Evolutionary conservation across 768 basidiomycete genomes (phyloP).

Genomic region (Boletales sp.): DNA sequence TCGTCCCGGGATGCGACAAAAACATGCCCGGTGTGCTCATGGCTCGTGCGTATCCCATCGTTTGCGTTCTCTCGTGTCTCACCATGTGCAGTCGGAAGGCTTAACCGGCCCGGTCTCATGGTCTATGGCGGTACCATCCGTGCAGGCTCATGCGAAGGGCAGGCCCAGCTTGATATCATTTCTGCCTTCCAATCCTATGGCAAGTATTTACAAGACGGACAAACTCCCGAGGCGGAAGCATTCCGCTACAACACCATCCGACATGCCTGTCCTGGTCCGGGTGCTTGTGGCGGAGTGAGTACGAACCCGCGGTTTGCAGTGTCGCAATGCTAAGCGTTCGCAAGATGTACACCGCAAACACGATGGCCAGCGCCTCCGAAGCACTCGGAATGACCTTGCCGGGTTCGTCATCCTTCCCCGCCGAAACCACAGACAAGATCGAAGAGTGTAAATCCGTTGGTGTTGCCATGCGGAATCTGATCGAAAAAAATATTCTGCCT

Average conservation of each 20-base stretch:
- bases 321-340: conserved; percentile 5
- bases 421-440: conserved; percentile 85
- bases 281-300: conserved; percentile 95
- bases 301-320: not conserved
- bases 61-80: not conserved
- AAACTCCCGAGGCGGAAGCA: conserved; percentile 77
- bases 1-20: conserved; percentile 97
- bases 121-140: conserved; percentile 96
- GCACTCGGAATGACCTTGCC: conserved; percentile 95
- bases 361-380: conserved; percentile 95
- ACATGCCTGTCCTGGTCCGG: conserved; percentile 95
- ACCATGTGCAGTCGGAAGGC: conserved; percentile 66
- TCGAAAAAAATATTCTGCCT: conserved; percentile 90
- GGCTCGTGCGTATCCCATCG: conserved; percentile 61
- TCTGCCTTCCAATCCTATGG: conserved; percentile 98
- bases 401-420: conserved; percentile 96
- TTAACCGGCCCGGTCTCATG: conserved; percentile 97
- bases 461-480: conserved; percentile 75
- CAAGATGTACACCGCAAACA: conserved; percentile 98
- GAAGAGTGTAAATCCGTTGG: conserved; percentile 83
- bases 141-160: conserved; percentile 85
- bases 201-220: conserved; percentile 87
- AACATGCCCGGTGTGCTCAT: conserved; percentile 99
- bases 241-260: conserved; percentile 85
- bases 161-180: conserved; percentile 89